Evolutionary conservation across 106 monocot genomes (phyloP).

Genomic region (Dendrobium huoshanense): DNA sequence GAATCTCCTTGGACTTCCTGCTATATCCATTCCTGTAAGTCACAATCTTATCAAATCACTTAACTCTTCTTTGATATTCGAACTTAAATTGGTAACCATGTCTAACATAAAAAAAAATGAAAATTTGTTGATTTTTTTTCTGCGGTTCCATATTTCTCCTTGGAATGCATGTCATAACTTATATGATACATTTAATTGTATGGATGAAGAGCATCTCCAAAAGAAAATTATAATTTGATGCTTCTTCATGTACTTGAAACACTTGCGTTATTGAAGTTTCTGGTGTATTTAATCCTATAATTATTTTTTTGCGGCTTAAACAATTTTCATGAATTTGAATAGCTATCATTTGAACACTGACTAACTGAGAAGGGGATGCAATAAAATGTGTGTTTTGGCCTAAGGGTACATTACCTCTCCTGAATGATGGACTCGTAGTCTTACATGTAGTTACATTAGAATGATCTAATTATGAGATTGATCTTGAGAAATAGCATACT

Average conservation of each 20-base stretch:
- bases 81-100: background rate
- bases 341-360: background rate
- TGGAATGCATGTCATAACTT: background rate
- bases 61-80: background rate
- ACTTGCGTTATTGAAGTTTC: background rate
- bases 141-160: background rate
- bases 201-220: background rate
- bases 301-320: background rate
- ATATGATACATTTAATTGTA: background rate
- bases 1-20: conserved; percentile 96
- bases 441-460: too few relatives aligned
- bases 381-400: background rate
- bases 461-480: too few relatives aligned
- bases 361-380: background rate
- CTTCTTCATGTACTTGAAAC: background rate
- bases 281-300: background rate
- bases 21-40: conserved; percentile 94
- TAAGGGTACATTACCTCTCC: too few relatives aligned
- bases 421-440: too few relatives aligned
- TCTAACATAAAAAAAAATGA: background rate
- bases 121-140: background rate
- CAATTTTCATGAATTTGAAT: background rate
- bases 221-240: background rate
- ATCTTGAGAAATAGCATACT: too few relatives aligned
- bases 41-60: background rate